Conservation (phyloP, 495 filamentous ascomycete species). For the Podospora australis region DNA sequence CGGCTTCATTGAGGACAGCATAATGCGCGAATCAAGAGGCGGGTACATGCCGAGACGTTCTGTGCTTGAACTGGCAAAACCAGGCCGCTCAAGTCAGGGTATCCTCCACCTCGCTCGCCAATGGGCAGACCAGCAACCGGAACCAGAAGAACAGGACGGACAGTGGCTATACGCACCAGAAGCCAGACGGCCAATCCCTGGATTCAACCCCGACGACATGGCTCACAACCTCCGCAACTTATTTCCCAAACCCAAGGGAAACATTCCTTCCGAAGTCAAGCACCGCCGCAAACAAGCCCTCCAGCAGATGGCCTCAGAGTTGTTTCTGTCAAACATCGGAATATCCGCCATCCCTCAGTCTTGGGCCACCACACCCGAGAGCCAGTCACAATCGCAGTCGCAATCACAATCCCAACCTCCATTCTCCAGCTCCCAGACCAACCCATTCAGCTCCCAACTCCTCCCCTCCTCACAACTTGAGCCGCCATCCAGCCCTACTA, state of each 20-base stretch:
- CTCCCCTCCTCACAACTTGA: constrained; percentile 1
- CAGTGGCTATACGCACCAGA: constrained; percentile 10
- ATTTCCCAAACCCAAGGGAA: constrained; percentile 3
- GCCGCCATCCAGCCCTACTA: background rate
- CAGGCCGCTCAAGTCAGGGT: background rate
- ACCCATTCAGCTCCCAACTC: background rate
- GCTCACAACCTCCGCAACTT: constrained; percentile 4
- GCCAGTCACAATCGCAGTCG: constrained; percentile 5
- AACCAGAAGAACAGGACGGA: constrained; percentile 4
- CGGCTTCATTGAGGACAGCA: constrained; percentile 8
- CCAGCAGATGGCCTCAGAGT: constrained; percentile 18
- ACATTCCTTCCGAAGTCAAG: background rate
- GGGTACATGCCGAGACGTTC: constrained; percentile 22
- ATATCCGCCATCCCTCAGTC: constrained; percentile 10
- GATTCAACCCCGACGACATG: constrained; percentile 14
- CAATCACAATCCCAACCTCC: constrained; percentile 13
- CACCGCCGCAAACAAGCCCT: constrained; percentile 5
- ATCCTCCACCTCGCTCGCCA: constrained; percentile 14
- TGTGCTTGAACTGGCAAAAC: constrained; percentile 16
- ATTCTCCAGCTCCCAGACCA: background rate
- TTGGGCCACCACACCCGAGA: background rate
- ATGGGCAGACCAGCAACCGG: constrained; percentile 15
- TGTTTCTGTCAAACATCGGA: constrained; percentile 18
- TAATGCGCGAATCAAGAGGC: constrained; percentile 10
- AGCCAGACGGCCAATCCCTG: constrained; percentile 6